Conservation (phyloP, 176 grass and related monocot species). For the maize (Zea mays) region Zm-B73-REFERENCE-NAM-5.0 NC_050098.1:1312001-1312500, state of each 20-base stretch:
- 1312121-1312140: background rate
- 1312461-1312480: background rate
- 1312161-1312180: constrained; percentile 88
- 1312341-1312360: constrained; percentile 89
- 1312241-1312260: constrained; percentile 73
- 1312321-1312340: constrained; percentile 95
- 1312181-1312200: constrained; percentile 88
- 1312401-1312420: background rate
- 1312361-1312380: constrained; percentile 75
- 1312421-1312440: background rate
- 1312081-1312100: constrained; percentile 40
- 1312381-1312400: constrained; percentile 86
- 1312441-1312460: background rate
- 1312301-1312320: constrained; percentile 93
- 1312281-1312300: constrained; percentile 77
- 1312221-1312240: constrained; percentile 70
- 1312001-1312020: background rate
- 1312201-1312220: constrained; percentile 87
- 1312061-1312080: constrained; percentile 59
- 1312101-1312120: constrained; percentile 48
- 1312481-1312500: constrained; percentile 15
- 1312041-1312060: constrained; percentile 75
- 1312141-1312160: constrained; percentile 69
- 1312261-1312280: constrained; percentile 91
- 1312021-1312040: constrained; percentile 8